Evolutionary conservation across 495 filamentous ascomycete genomes (phyloP).

Genomic region (Glonium stellatum): DNA sequence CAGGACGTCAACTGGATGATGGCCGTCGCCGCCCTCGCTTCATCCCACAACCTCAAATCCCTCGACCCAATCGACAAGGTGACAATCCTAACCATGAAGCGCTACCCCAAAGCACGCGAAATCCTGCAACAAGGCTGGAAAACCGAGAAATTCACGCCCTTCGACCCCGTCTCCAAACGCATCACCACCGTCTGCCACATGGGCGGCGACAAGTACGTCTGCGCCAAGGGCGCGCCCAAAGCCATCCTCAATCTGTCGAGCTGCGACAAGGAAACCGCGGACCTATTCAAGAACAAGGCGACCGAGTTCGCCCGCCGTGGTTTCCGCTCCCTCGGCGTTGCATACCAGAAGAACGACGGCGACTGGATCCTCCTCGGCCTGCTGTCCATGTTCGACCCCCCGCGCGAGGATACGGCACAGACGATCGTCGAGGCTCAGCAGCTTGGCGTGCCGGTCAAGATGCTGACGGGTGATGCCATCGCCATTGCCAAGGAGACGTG

Average conservation of each 20-base stretch:
- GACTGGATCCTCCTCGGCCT: conserved; percentile 62
- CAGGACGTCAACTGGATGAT: conserved; percentile 77
- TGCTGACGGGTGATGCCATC: conserved; percentile 74
- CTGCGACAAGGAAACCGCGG: conserved; percentile 57
- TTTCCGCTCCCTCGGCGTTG: conserved; percentile 76
- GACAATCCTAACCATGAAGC: conserved; percentile 64
- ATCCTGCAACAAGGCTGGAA: conserved; percentile 64
- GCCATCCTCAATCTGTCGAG: conserved; percentile 60
- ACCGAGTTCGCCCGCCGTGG: conserved; percentile 69
- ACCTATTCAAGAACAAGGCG: conserved; percentile 62
- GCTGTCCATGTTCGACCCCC: conserved; percentile 73
- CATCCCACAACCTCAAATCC: conserved; percentile 70
- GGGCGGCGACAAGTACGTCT: conserved; percentile 60
- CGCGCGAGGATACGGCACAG: conserved; percentile 70
- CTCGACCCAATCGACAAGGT: conserved; percentile 73
- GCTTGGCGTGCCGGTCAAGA: conserved; percentile 71
- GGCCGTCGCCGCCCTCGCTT: conserved; percentile 66
- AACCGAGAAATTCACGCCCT: conserved; percentile 69
- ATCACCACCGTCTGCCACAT: conserved; percentile 61
- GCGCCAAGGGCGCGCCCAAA: conserved; percentile 69
- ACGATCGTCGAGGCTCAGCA: conserved; percentile 70
- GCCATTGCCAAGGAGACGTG: conserved; percentile 75
- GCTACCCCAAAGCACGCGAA: conserved; percentile 66
- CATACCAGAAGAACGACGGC: conserved; percentile 43
- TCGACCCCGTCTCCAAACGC: conserved; percentile 73